phyloP scores from a whole-genome alignment of 1,284 basidiomycete genomes.

The Stygiomarasmius scandens region DNA sequence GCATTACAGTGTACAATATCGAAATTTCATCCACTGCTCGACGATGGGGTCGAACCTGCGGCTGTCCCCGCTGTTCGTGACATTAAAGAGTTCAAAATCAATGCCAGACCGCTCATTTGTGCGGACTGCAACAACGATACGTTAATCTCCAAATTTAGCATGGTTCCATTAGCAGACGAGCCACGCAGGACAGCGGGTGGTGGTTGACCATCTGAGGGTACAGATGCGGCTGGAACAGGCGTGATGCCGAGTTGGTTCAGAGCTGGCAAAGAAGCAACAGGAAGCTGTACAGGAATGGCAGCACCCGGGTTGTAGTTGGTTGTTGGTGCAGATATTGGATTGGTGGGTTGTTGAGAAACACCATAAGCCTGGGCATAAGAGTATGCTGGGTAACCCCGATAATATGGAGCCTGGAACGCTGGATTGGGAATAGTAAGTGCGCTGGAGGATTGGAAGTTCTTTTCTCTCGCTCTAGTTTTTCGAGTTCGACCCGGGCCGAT shows the following conservation, averaged over 20 bases:
- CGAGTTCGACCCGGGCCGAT: conserved; percentile 61
- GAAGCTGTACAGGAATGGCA: conserved; percentile 74
- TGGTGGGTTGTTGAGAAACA: conserved; percentile 4
- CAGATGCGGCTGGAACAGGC: conserved; percentile 62
- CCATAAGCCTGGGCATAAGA: conserved; percentile 35
- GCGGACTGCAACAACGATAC: conserved; percentile 65
- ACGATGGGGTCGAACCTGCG: conserved; percentile 13
- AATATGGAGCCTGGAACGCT: conserved; percentile 24
- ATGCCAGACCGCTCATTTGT: conserved; percentile 73
- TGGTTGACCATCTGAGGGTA: conserved; percentile 57
- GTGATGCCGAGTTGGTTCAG: conserved; percentile 72
- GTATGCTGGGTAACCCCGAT: conserved; percentile 39
- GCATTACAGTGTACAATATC: too few species aligned
- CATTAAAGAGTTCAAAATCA: conserved; percentile 70
- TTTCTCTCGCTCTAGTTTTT: conserved; percentile 68
- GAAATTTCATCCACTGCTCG: conserved; percentile 11
- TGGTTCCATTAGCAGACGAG: conserved; percentile 66
- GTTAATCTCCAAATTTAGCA: conserved; percentile 76
- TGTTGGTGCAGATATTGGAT: conserved; percentile 29
- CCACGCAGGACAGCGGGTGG: conserved; percentile 70
- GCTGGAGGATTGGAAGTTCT: conserved; percentile 41
- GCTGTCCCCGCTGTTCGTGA: conserved; percentile 27
- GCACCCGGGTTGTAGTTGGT: conserved; percentile 38
- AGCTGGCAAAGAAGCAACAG: conserved; percentile 67
- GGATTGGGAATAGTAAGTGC: conserved; percentile 20